Percentiles rank a stretch among this genome's conserved stretches.
These are phyloP conservation scores for Vitis hybrid DNA, from an alignment of 177 flowering plant species.

Conservation along the genomic window DNA sequence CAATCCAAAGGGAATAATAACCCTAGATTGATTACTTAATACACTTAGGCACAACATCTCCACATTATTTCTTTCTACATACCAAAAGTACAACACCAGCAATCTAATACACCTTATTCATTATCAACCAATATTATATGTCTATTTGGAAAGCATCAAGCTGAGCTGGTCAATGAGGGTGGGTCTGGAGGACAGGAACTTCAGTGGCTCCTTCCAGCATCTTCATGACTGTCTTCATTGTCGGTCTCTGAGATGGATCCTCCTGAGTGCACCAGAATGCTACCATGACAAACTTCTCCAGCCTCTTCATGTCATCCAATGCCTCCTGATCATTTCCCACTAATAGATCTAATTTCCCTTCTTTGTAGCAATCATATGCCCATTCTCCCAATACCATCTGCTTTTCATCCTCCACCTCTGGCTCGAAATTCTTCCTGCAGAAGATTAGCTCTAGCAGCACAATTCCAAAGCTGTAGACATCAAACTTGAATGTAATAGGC, in stretches of 20 bases:
- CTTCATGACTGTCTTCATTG: constrained; percentile 23
- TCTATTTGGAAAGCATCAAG: not conserved
- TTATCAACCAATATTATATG: too few species aligned
- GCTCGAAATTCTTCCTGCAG: constrained; percentile 29
- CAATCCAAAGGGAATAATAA: too few species aligned
- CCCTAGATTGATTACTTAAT: too few species aligned
- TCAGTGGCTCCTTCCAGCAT: constrained; percentile 28
- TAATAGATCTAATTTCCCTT: not conserved
- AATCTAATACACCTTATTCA: too few species aligned
- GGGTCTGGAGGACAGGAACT: constrained; percentile 1
- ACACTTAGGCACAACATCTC: too few species aligned
- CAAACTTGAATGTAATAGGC: constrained; percentile 39
- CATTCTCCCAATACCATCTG: constrained; percentile 10
- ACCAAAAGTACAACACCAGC: too few species aligned
- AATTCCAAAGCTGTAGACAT: constrained; percentile 55
- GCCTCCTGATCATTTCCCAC: constrained; percentile 18
- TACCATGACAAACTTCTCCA: constrained; percentile 42
- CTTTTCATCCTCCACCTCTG: constrained; percentile 5
- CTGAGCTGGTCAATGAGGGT: not conserved
- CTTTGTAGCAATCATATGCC: constrained; percentile 12
- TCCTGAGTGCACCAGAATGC: constrained; percentile 55
- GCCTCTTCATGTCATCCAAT: constrained; percentile 4
- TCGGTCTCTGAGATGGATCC: constrained; percentile 37
- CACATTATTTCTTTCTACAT: too few species aligned
- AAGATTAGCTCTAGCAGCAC: constrained; percentile 47